Evolutionary conservation across 2,329 filamentous ascomycete genomes (phyloP).

Genomic region (Byssochlamys sp.): DNA sequence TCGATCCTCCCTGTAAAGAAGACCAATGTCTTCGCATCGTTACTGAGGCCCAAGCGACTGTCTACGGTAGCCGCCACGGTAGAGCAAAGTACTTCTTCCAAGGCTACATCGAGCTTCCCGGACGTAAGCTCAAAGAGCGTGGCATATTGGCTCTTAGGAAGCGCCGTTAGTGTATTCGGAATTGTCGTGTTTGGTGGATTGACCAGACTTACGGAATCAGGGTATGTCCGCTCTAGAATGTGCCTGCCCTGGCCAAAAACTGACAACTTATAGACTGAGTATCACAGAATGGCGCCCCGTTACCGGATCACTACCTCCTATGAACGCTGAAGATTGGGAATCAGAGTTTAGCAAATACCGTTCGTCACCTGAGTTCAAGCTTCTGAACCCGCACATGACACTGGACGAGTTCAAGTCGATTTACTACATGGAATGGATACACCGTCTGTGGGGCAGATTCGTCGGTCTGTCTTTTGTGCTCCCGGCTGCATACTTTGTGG

Average conservation of each 20-base stretch:
- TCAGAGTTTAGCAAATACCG: constrained; percentile 88
- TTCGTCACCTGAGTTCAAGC: constrained; percentile 80
- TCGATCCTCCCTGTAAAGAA: constrained; percentile 19
- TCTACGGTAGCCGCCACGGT: constrained; percentile 10
- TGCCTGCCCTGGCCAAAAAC: constrained; percentile 3
- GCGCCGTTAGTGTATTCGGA: constrained; percentile 86
- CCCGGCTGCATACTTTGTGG: constrained; percentile 80
- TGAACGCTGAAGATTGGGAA: constrained; percentile 73
- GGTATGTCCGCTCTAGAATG: constrained; percentile 45
- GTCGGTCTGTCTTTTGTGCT: constrained; percentile 84
- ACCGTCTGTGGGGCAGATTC: constrained; percentile 85
- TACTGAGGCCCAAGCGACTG: constrained; percentile 1
- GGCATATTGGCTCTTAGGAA: constrained; percentile 85
- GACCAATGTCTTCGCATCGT: constrained; percentile 1
- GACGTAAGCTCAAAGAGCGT: constrained; percentile 64
- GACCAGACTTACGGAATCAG: constrained; percentile 89
- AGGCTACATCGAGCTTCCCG: constrained; percentile 38
- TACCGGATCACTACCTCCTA: constrained; percentile 78
- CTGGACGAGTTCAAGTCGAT: constrained; percentile 94
- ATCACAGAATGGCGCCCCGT: constrained; percentile 99
- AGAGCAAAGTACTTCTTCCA: constrained; percentile 14
- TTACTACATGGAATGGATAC: constrained; percentile 98
- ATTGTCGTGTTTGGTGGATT: constrained; percentile 93
- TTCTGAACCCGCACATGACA: constrained; percentile 86
- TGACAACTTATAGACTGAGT: constrained; percentile 55